These are phyloP conservation scores for Sporothrix protearum DNA, from an alignment of 2,329 filamentous ascomycete species.

Conservation along the genomic window DNA sequence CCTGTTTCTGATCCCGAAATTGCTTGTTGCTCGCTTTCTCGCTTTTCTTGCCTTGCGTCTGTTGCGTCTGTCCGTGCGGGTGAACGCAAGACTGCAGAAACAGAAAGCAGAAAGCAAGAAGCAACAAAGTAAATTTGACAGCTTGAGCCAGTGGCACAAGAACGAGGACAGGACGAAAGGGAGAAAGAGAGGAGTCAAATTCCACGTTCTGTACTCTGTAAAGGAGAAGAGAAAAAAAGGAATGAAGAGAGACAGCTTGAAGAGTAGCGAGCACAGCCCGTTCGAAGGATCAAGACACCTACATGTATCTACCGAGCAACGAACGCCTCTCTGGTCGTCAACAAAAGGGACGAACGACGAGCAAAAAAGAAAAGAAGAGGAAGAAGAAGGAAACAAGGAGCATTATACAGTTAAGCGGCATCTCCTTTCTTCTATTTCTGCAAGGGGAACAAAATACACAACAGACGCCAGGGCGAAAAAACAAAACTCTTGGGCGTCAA, in stretches of 20 bases:
- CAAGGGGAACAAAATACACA: constrained; percentile 14
- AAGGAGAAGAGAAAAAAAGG: too few relatives aligned
- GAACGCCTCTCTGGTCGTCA: background rate
- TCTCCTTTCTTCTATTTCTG: background rate
- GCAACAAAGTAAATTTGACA: background rate
- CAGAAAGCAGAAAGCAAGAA: too few relatives aligned
- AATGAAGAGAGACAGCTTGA: background rate
- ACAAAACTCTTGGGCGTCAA: background rate
- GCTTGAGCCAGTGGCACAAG: background rate
- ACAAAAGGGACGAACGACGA: background rate
- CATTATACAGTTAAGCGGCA: constrained; percentile 16
- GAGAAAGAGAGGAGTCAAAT: background rate
- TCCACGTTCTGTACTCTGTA: constrained; percentile 4
- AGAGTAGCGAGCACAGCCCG: background rate
- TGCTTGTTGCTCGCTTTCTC: too few relatives aligned
- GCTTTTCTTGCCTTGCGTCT: constrained; percentile 12
- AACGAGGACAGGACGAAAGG: constrained; percentile 2
- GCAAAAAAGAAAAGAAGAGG: background rate
- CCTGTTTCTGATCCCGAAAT: background rate
- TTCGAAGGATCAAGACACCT: constrained; percentile 12
- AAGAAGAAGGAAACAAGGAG: too few relatives aligned
- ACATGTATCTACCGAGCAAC: background rate
- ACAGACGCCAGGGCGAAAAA: constrained; percentile 1
- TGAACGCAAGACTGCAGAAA: background rate
- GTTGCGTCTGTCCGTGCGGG: constrained; percentile 19